These are phyloP conservation scores for Myriosclerotinia duriaeana DNA, from an alignment of 2,329 filamentous ascomycete species.

Conservation along the genomic window DNA sequence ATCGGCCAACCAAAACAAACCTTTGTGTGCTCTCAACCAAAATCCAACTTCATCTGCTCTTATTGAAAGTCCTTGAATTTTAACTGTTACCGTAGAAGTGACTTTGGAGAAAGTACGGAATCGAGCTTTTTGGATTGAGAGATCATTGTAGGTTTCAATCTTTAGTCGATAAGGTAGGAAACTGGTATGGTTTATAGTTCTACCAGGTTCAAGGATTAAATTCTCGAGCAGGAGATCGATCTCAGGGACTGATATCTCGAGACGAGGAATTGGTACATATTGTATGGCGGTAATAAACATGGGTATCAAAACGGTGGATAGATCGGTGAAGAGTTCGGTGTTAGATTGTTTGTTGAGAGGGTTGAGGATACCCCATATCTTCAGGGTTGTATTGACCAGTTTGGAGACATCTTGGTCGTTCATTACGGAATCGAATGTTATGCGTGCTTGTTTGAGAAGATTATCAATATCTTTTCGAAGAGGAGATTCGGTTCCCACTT, in stretches of 20 bases:
- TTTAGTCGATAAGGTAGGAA: slow-evolving; percentile 85
- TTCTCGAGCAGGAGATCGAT: slow-evolving; percentile 88
- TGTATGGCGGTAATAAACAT: slow-evolving; percentile 75
- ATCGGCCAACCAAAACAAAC: slow-evolving; percentile 72
- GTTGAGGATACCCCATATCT: slow-evolving; percentile 68
- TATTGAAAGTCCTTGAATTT: slow-evolving; percentile 78
- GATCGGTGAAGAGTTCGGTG: slow-evolving; percentile 70
- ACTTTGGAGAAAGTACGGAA: slow-evolving; percentile 63
- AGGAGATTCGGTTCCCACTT: slow-evolving; percentile 65
- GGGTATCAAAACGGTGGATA: slow-evolving; percentile 78
- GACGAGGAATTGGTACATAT: slow-evolving; percentile 82
- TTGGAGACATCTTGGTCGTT: slow-evolving; percentile 71
- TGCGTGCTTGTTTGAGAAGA: slow-evolving; percentile 66
- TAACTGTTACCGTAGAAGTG: slow-evolving; percentile 72
- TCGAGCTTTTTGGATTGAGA: slow-evolving; percentile 78
- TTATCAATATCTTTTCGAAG: slow-evolving; percentile 71
- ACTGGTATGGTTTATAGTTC: slow-evolving; percentile 78
- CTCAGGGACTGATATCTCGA: slow-evolving; percentile 82
- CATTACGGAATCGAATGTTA: slow-evolving; percentile 66
- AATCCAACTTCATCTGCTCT: slow-evolving; percentile 87
- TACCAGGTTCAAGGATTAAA: slow-evolving; percentile 82
- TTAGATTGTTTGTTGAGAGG: slow-evolving; percentile 64
- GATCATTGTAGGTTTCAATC: slow-evolving; percentile 79
- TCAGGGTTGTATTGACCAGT: slow-evolving; percentile 64
- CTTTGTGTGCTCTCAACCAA: slow-evolving; percentile 78